Conservation (phyloP, 192 early-diverging fungal species). For the Helicostylum pulchrum region DNA sequence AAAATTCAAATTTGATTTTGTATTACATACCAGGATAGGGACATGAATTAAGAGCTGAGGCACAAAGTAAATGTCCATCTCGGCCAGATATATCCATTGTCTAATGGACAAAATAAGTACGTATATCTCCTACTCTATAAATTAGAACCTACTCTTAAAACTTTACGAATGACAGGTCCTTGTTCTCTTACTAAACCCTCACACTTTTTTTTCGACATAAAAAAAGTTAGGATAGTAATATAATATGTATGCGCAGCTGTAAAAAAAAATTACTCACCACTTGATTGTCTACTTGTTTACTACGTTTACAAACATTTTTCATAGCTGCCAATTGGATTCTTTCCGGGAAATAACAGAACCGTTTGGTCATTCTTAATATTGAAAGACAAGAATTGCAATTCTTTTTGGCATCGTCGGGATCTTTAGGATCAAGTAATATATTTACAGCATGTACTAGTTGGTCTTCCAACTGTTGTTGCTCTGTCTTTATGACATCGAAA, state of each 20-base stretch:
- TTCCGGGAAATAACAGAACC: conserved; percentile 10
- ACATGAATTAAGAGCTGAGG: conserved; percentile 40
- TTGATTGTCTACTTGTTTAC: conserved; percentile 7
- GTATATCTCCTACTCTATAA: background rate
- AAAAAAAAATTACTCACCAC: conserved; percentile 4
- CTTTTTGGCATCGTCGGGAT: background rate
- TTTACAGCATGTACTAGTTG: too few relatives aligned
- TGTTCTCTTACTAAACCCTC: conserved; percentile 46
- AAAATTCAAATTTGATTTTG: too few relatives aligned
- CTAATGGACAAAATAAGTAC: conserved; percentile 11
- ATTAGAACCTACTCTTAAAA: conserved; percentile 33
- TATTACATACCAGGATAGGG: conserved; percentile 35
- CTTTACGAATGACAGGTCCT: conserved; percentile 42
- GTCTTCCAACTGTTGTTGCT: too few relatives aligned
- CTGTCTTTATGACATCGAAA: too few relatives aligned
- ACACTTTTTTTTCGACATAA: conserved; percentile 33
- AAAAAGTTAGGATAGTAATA: background rate
- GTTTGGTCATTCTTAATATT: background rate
- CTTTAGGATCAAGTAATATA: too few relatives aligned
- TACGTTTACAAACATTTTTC: conserved; percentile 13
- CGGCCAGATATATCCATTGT: conserved; percentile 33
- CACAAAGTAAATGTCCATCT: conserved; percentile 47
- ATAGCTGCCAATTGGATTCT: conserved; percentile 1
- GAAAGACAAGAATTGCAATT: conserved; percentile 4
- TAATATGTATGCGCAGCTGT: background rate